Percentiles rank a stretch among this genome's conserved stretches.
These are phyloP conservation scores for Diaporthe aspalathi DNA, from an alignment of 2,329 filamentous ascomycete genomes.

Conservation along the genomic window DNA sequence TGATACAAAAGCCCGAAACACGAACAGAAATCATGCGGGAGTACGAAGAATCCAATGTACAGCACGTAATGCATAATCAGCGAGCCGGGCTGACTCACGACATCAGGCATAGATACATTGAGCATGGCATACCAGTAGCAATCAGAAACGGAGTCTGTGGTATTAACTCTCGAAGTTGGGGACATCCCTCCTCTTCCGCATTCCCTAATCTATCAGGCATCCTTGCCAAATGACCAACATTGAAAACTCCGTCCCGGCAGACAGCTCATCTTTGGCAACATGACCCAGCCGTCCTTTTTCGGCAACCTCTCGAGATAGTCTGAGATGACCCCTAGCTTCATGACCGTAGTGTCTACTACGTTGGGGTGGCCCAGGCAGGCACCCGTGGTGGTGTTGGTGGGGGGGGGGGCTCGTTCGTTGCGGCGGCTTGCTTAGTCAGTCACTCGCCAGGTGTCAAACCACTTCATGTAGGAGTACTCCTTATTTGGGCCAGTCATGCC, in stretches of 20 bases:
- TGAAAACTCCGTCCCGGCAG: constrained; percentile 27
- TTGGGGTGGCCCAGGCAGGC: neutral
- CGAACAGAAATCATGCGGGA: constrained; percentile 17
- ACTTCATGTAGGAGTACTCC: constrained; percentile 92
- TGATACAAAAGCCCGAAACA: constrained; percentile 21
- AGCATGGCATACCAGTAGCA: constrained; percentile 30
- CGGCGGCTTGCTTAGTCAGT: constrained; percentile 64
- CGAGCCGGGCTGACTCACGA: constrained; percentile 13
- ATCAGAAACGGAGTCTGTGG: constrained; percentile 21
- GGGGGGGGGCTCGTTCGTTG: neutral
- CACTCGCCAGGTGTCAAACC: constrained; percentile 90
- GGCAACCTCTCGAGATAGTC: constrained; percentile 8
- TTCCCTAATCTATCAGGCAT: constrained; percentile 4
- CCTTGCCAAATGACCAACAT: constrained; percentile 26
- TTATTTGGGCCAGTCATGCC: constrained; percentile 89
- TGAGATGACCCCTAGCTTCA: constrained; percentile 2
- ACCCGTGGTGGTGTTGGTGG: too few relatives aligned
- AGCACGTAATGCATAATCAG: constrained; percentile 39
- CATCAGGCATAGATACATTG: constrained; percentile 25
- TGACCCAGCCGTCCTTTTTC: neutral
- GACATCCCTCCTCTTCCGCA: neutral
- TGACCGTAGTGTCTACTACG: neutral
- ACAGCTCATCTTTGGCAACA: constrained; percentile 31
- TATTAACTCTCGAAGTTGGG: constrained; percentile 21
- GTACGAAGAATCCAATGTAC: constrained; percentile 25